Conservation (phyloP, 768 basidiomycete genomes). For the Cytidiella melzeri region DNA sequence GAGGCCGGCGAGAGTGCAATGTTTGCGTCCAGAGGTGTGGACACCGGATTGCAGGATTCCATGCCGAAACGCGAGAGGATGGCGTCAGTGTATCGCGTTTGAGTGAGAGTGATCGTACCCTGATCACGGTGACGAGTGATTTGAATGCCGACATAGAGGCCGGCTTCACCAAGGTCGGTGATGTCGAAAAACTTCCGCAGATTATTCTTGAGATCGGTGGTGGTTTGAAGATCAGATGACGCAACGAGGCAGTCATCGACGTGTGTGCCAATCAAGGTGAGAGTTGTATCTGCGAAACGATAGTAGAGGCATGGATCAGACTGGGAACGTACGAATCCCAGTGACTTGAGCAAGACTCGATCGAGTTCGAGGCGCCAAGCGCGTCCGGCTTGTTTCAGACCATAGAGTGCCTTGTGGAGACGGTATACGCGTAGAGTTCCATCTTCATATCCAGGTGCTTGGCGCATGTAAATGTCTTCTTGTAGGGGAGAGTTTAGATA, state of each 20-base stretch:
- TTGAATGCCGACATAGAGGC: slow-evolving; percentile 26
- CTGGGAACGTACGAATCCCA: slow-evolving; percentile 20
- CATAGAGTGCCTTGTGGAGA: slow-evolving; percentile 32
- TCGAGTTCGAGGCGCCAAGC: slow-evolving; percentile 32
- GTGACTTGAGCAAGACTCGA: slow-evolving; percentile 8
- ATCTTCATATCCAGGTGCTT: slow-evolving; percentile 21
- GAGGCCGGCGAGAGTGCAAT: slow-evolving; percentile 16
- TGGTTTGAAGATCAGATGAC: slow-evolving; percentile 9
- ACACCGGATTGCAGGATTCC: slow-evolving; percentile 24
- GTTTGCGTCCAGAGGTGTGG: slow-evolving; percentile 28
- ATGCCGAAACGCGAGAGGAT: slow-evolving; percentile 25
- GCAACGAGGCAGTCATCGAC: slow-evolving; percentile 32
- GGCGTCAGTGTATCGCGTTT: slow-evolving; percentile 18
- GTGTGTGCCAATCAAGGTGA: slow-evolving; percentile 18
- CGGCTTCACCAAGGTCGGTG: slow-evolving; percentile 19
- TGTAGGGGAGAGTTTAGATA: slow-evolving; percentile 25
- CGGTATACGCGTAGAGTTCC: background rate
- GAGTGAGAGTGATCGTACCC: slow-evolving; percentile 20
- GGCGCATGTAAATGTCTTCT: slow-evolving; percentile 25
- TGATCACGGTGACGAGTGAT: slow-evolving; percentile 20
- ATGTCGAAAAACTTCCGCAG: slow-evolving; percentile 15
- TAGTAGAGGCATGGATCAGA: slow-evolving; percentile 24
- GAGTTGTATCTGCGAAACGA: background rate
- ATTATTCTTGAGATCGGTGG: slow-evolving; percentile 15
- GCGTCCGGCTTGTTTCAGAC: slow-evolving; percentile 35